These are phyloP conservation scores for Thraustotheca clavata DNA, from an alignment of 352 stramenopile species.

Conservation along the genomic window DNA sequence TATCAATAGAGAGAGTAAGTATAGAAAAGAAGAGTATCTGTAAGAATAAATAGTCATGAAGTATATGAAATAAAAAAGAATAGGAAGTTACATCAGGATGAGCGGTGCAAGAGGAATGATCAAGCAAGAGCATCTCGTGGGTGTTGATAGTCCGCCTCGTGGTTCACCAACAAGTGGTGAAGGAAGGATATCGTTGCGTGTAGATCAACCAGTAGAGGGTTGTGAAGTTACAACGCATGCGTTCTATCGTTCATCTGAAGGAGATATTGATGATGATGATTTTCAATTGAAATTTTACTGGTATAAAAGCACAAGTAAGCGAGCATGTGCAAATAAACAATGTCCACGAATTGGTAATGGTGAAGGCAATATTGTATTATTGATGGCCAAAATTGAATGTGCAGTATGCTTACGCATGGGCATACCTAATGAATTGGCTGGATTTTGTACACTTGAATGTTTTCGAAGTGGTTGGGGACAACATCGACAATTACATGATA, in stretches of 20 bases:
- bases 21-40: too few relatives aligned
- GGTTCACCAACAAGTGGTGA: constrained; percentile 53
- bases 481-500: constrained; percentile 55
- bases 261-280: constrained; percentile 62
- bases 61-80: too few relatives aligned
- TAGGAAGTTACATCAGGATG: too few relatives aligned
- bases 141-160: constrained; percentile 33
- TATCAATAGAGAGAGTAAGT: too few relatives aligned
- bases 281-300: constrained; percentile 62
- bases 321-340: constrained; percentile 51
- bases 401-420: constrained; percentile 55
- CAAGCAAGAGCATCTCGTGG: too few relatives aligned
- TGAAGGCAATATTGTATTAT: constrained; percentile 56
- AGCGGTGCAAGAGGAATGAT: too few relatives aligned
- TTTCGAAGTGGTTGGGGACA: constrained; percentile 55
- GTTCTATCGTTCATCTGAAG: constrained; percentile 63
- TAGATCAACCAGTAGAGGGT: constrained; percentile 62
- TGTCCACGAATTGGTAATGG: constrained; percentile 36
- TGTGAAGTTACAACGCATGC: constrained; percentile 65
- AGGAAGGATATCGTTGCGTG: constrained; percentile 60
- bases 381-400: constrained; percentile 65
- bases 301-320: constrained; percentile 47
- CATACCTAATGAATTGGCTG: constrained; percentile 54
- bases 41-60: too few relatives aligned
- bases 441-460: constrained; percentile 60